Base-by-base conservation (phyloP, 108 stramenopile species). In the Fragilaria crotonensis region DNA sequence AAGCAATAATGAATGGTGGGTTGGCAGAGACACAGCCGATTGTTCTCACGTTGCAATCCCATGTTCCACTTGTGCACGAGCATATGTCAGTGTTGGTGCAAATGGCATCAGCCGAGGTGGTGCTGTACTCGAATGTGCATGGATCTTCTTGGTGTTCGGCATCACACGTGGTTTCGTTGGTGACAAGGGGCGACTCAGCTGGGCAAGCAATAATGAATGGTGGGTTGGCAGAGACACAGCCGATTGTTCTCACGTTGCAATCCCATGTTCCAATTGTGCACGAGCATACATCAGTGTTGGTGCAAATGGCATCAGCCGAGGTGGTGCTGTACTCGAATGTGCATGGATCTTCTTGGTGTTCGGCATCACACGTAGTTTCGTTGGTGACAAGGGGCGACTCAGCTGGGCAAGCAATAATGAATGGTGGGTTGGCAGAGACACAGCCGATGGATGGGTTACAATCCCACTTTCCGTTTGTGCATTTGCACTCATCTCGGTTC, bases 341-440 rank as follows among this genome's bases (percentile, higher is more conserved):
- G 19, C 49, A 50, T 7, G 22, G 49, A n/a, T 21, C 49, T 21
- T 22, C 17, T 33, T 32, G 22, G 31, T 19, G 30, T n/a, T 22
- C 36, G 30, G 9, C 2, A 58, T 58, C 33, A 14, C 31, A 55
- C 31, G 19, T 41, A 14, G 14, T 7, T 14, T 41, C 36, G 11
- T 41, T 41, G 14, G 11, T 41, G 30, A n/a, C 19, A 33, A 9
- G 22, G 54, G 31, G n/a, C 28, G 53, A 30, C 27, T 45, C 27
- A 36, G 36, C 19, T 23, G 22, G 49, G n/a, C 23, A 51, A 31
- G 29, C 55, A 32, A 56, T 56, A 30, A 30, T 30, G 55, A 56
- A 32, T 3, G 55, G 5, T 1, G 55, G 49, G 19, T 22, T 50
- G 19, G 18, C 48, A 22, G 54, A 44, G 23, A 44, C 30, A n/a